These are phyloP conservation scores for Epichloe uncinata DNA, from an alignment of 2,329 filamentous ascomycete genomes.

Conservation along the genomic window DNA sequence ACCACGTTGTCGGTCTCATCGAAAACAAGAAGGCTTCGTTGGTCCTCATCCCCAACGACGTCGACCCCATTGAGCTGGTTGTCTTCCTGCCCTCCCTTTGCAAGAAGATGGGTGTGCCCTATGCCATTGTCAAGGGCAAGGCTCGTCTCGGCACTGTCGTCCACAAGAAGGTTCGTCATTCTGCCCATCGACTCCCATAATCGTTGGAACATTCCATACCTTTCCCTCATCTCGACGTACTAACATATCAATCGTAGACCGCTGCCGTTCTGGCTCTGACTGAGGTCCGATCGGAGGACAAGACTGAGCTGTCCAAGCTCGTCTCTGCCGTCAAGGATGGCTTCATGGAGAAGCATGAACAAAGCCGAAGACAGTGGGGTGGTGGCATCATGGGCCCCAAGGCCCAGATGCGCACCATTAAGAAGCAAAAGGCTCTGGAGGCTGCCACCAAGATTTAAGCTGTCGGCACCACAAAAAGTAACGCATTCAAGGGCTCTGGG, in stretches of 20 bases:
- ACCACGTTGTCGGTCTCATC: conserved; percentile 94
- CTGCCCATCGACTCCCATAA: too few relatives aligned
- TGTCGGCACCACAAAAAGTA: conserved; percentile 22
- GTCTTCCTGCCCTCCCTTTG: conserved; percentile 98
- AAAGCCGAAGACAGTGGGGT: conserved; percentile 87
- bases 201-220: neutral
- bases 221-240: neutral
- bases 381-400: conserved; percentile 99
- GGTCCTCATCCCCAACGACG: conserved; percentile 97
- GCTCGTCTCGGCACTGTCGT: conserved; percentile 96
- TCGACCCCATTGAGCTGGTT: conserved; percentile 98
- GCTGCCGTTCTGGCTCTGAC: conserved; percentile 91
- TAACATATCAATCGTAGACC: conserved; percentile 42
- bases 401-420: conserved; percentile 63
- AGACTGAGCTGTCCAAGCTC: conserved; percentile 95
- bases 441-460: conserved; percentile 91
- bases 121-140: conserved; percentile 99
- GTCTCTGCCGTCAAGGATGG: conserved; percentile 94
- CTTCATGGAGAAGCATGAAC: conserved; percentile 92
- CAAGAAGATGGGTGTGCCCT: conserved; percentile 99
- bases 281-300: conserved; percentile 96
- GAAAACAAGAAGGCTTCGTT: conserved; percentile 99
- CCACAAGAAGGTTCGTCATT: conserved; percentile 78
- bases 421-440: conserved; percentile 92
- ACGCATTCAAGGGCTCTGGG: conserved; percentile 25